These are phyloP conservation scores for Alternaria ventricosa DNA, from an alignment of 2,329 filamentous ascomycete genomes.

Conservation along the genomic window DNA sequence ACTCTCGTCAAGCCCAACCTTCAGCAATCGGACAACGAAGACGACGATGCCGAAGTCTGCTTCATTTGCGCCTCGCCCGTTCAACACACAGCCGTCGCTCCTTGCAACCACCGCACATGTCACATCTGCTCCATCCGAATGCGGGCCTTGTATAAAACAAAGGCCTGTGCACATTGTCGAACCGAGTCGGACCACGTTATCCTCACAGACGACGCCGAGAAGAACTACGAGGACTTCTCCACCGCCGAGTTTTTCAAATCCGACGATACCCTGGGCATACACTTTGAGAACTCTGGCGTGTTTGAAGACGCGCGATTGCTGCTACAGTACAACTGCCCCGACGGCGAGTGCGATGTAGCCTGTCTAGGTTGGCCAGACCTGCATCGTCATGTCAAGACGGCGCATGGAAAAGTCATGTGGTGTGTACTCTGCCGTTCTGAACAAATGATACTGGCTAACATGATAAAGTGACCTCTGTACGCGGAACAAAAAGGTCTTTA, in stretches of 20 bases:
- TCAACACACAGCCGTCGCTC: conserved; percentile 84
- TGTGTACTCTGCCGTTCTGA: conserved; percentile 43
- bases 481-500: conserved; percentile 96
- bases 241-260: conserved; percentile 74
- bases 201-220: conserved; percentile 84
- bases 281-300: conserved; percentile 87
- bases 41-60: conserved; percentile 74
- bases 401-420: conserved; percentile 87
- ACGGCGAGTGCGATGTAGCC: conserved; percentile 81
- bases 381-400: conserved; percentile 79
- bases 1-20: conserved; percentile 4
- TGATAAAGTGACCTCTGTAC: conserved; percentile 76
- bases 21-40: conserved; percentile 29
- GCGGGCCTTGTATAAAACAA: conserved; percentile 93
- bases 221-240: conserved; percentile 84
- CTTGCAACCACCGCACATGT: conserved; percentile 95
- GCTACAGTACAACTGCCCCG: conserved; percentile 93
- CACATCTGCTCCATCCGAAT: conserved; percentile 93
- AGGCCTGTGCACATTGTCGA: conserved; percentile 95
- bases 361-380: conserved; percentile 81
- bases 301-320: conserved; percentile 88
- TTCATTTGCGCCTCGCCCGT: conserved; percentile 97
- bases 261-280: conserved; percentile 88
- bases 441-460: conserved; percentile 8
- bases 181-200: conserved; percentile 81